Percentiles rank a stretch among this genome's conserved stretches.
Evolutionary conservation across 192 early-diverging fungal species (phyloP).

Genomic region (Phycomyces blakesleeanus): DNA sequence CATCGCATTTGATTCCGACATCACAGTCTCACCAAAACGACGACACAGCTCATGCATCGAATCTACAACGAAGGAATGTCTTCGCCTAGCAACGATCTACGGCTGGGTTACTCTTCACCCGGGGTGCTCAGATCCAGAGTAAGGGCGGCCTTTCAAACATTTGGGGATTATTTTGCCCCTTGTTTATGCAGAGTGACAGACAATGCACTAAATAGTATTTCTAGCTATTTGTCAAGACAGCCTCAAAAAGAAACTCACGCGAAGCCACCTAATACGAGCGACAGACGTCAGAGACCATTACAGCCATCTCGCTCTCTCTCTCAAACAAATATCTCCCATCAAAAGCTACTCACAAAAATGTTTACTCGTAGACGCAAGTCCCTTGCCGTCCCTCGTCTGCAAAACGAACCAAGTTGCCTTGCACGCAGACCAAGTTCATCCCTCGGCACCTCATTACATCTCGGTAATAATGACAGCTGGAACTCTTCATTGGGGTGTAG

Average conservation of each 20-base stretch:
- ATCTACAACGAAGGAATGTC: conserved; percentile 38
- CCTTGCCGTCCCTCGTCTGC: background rate
- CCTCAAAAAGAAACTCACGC: too few species aligned
- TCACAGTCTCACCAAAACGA: conserved; percentile 13
- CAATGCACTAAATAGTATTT: too few species aligned
- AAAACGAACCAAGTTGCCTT: background rate
- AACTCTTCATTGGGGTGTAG: conserved; percentile 3
- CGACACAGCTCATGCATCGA: conserved; percentile 41
- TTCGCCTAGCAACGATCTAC: conserved; percentile 40
- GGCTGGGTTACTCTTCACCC: conserved; percentile 37
- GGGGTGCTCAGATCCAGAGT: background rate
- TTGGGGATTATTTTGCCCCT: too few species aligned
- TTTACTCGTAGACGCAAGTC: conserved; percentile 18
- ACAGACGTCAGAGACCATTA: background rate
- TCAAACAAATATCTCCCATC: background rate
- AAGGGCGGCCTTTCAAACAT: background rate
- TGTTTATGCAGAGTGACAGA: too few species aligned
- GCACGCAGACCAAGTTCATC: background rate
- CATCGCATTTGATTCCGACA: background rate
- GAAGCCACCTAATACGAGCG: too few species aligned
- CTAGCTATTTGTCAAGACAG: too few species aligned
- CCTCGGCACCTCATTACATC: background rate
- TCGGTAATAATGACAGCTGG: background rate
- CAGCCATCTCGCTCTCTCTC: conserved; percentile 14
- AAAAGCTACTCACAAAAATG: conserved; percentile 8